Evolutionary conservation across 2,329 filamentous ascomycete species (phyloP).

Genomic region (Pyricularia pennisetigena): DNA sequence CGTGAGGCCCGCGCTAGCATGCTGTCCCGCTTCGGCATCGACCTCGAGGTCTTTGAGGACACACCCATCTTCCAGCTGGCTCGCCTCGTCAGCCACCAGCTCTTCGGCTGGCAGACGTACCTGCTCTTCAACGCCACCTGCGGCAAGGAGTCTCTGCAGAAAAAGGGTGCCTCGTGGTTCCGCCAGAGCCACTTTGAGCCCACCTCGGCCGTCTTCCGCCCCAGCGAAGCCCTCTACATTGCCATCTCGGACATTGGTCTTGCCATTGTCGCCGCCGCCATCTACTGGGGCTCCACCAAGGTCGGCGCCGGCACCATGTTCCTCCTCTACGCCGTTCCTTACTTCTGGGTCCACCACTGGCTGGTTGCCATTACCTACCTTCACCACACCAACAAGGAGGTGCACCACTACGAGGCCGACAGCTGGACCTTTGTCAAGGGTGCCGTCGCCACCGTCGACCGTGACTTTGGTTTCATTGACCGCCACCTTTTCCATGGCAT

Average conservation of each 20-base stretch:
- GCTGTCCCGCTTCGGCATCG: conserved; percentile 19
- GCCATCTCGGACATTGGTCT: conserved; percentile 51
- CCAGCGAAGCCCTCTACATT: conserved; percentile 45
- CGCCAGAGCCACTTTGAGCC: conserved; percentile 51
- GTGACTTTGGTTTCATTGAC: conserved; percentile 55
- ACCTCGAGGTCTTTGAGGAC: conserved; percentile 50
- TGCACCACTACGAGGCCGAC: conserved; percentile 48
- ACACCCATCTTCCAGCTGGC: conserved; percentile 46
- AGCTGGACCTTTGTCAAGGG: conserved; percentile 54
- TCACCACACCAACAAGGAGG: conserved; percentile 56
- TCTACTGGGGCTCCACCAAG: conserved; percentile 41
- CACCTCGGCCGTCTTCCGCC: conserved; percentile 49
- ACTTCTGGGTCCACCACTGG: conserved; percentile 97
- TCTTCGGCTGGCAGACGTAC: conserved; percentile 56
- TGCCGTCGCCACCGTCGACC: conserved; percentile 52
- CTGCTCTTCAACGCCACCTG: conserved; percentile 48
- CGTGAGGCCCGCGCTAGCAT: conserved; percentile 1
- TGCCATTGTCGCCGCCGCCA: conserved; percentile 33
- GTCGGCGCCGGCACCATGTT: conserved; percentile 48
- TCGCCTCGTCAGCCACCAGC: conserved; percentile 49
- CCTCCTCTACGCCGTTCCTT: conserved; percentile 53
- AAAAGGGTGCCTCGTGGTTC: conserved; percentile 27
- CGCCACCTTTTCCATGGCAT: conserved; percentile 58
- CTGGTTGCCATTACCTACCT: conserved; percentile 72
- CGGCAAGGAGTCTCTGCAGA: conserved; percentile 37